These are phyloP conservation scores for Zymoseptoria passerinii DNA, from an alignment of 2,329 filamentous ascomycete species.

Conservation along the genomic window DNA sequence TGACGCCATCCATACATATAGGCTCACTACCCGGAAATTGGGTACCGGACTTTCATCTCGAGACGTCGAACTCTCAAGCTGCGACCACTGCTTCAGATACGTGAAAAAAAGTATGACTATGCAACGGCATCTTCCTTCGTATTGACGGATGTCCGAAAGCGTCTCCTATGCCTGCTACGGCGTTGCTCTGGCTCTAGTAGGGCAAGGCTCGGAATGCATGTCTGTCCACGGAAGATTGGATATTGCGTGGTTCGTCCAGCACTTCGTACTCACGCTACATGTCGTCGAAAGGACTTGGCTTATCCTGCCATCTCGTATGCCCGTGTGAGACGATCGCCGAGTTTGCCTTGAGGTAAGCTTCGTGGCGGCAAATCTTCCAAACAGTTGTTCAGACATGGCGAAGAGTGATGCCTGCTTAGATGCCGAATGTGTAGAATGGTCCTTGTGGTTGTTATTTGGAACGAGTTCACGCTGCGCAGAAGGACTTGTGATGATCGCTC, in stretches of 20 bases:
- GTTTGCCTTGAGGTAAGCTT: background rate
- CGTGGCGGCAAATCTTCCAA: background rate
- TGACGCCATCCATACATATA: background rate
- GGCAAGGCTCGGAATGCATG: background rate
- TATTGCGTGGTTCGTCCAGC: background rate
- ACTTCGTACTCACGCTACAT: background rate
- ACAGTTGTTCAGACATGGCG: background rate
- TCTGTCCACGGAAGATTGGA: background rate
- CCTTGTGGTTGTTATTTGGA: background rate
- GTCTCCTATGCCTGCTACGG: background rate
- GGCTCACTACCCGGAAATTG: background rate
- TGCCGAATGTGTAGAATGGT: background rate
- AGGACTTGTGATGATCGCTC: background rate
- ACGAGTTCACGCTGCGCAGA: background rate
- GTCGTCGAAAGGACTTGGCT: background rate
- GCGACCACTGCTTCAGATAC: too few relatives aligned
- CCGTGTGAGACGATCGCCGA: background rate
- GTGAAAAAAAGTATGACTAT: too few relatives aligned
- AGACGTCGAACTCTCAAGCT: background rate
- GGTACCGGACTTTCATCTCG: background rate
- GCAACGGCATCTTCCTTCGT: too few relatives aligned
- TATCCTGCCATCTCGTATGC: background rate
- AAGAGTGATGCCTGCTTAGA: background rate
- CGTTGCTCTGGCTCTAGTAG: background rate
- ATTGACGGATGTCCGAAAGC: background rate